Conservation (phyloP, 73 alveolate genomes). For the Tetrahymena elliotti region DNA sequence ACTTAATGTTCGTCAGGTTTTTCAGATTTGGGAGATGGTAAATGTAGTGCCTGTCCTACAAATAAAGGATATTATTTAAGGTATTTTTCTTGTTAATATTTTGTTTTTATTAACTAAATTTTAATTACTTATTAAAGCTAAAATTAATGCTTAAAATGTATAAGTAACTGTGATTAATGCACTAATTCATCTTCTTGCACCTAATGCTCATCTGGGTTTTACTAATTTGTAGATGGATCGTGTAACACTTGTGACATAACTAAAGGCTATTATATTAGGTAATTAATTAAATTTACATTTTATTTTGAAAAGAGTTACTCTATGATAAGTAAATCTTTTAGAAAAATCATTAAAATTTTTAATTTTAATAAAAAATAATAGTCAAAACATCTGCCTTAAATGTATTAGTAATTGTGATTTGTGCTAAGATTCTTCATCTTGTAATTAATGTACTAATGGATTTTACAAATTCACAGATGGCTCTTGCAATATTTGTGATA, state of each 20-base stretch:
- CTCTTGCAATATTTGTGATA: background rate
- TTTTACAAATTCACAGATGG: background rate
- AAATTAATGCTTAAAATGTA: background rate
- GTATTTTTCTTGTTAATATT: background rate
- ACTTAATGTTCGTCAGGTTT: background rate
- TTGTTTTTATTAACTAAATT: no score
- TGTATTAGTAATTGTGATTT: background rate
- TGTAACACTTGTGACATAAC: background rate
- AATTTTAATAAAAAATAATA: no score
- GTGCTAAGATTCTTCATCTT: background rate
- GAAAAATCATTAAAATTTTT: no score
- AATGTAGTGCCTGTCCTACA: background rate
- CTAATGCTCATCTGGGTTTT: background rate
- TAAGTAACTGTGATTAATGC: background rate
- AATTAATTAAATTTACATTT: no score
- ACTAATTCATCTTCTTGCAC: background rate
- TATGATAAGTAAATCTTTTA: no score
- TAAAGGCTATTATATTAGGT: background rate
- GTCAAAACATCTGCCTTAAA: background rate
- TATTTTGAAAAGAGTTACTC: no score
- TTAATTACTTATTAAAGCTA: background rate
- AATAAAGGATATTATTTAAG: background rate
- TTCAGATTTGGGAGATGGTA: background rate
- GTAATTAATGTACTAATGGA: background rate
- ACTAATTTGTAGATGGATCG: background rate